Evolutionary conservation across 441 rosid genomes (phyloP), one percentile per base, ranked within the genome.

Genomic region (Aleurites moluccanus): DNA sequence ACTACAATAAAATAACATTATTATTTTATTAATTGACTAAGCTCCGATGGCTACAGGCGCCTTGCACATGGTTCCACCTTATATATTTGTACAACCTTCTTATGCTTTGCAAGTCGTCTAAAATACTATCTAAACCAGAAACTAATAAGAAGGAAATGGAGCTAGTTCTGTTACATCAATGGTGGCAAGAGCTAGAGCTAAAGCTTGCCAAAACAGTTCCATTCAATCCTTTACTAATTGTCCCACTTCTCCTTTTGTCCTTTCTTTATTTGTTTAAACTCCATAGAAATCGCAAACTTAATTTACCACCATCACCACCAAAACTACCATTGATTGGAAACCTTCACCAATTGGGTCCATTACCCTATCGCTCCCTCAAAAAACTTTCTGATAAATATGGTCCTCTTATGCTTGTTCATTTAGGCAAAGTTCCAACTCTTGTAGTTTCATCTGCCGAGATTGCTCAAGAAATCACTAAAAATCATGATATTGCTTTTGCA

Each of bases 281-380:
- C 28, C 8, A 3, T 3, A 57, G 6, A 57, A 57, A 25, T 57
- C 15, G 33, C 62, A 57, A 57, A 57, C 62, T 57, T 15, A 45
- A 67, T 7, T 45, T 21, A 14, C 70, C 70, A 13, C 56, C 40
- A 44, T 67, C 70, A 15, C 70, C 70, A 16, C 70, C 70, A 45
- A 25, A 7, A 38, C 56, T 67, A 16, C 33, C 70, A 23, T 4
- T 67, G 35, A 16, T 67, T 13, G 70, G 70, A 67, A 67, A 67
- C 30, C 70, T 66, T 42, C 69, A 40, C 52, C 69, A 66, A 23
- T 44, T 66, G 15, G 69, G 69, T 14, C n/a, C 30, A 25, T 9
- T 40, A 18, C 69, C 53, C 2, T 25, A 44, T 44, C 69, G 69
- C 9, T 66, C 50, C 15, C 50, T 66, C 30, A 45, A 66, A 21